Percentiles rank a stretch among this genome's conserved stretches.
phyloP scores from a whole-genome alignment of 106 monocot genomes.

The Xerophyta viscosa region DNA sequence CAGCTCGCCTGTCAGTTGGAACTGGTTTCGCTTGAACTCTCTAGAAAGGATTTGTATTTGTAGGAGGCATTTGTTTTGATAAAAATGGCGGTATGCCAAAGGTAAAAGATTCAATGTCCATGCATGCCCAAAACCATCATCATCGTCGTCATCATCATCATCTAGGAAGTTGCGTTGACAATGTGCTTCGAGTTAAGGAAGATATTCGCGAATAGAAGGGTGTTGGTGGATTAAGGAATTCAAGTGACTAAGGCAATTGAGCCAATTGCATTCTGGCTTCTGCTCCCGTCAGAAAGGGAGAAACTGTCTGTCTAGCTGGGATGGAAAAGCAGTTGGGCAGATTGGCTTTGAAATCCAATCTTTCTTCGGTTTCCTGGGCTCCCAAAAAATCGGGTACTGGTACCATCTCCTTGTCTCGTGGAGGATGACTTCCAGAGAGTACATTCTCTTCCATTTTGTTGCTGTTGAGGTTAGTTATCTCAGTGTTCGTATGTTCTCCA shows the following conservation, averaged over 20 bases:
- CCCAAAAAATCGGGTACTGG: conserved; percentile 66
- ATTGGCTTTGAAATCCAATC: conserved; percentile 21
- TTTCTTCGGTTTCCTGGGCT: conserved; percentile 47
- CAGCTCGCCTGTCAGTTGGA: conserved; percentile 29
- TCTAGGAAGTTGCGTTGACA: conserved; percentile 3
- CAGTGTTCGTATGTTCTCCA: neutral
- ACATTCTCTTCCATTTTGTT: conserved; percentile 19
- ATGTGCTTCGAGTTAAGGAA: neutral
- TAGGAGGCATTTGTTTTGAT: neutral
- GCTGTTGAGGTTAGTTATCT: neutral
- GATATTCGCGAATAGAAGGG: neutral
- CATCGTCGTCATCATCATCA: conserved; percentile 2
- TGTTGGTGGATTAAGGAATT: neutral
- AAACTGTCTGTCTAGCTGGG: conserved; percentile 38
- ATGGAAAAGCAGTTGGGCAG: conserved; percentile 6
- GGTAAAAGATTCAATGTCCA: neutral
- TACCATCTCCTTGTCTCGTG: conserved; percentile 36
- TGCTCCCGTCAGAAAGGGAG: conserved; percentile 71
- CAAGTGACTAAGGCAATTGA: neutral
- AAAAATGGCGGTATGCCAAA: neutral
- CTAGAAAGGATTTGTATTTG: neutral
- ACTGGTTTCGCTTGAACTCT: conserved; percentile 12
- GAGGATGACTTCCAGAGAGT: too few relatives aligned
- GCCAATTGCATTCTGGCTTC: conserved; percentile 47
- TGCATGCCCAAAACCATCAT: neutral